Evolutionary conservation across 2,329 filamentous ascomycete species (phyloP), one percentile per base, ranked within the genome.

Genomic region (Lasiodiplodia gonubiensis): DNA sequence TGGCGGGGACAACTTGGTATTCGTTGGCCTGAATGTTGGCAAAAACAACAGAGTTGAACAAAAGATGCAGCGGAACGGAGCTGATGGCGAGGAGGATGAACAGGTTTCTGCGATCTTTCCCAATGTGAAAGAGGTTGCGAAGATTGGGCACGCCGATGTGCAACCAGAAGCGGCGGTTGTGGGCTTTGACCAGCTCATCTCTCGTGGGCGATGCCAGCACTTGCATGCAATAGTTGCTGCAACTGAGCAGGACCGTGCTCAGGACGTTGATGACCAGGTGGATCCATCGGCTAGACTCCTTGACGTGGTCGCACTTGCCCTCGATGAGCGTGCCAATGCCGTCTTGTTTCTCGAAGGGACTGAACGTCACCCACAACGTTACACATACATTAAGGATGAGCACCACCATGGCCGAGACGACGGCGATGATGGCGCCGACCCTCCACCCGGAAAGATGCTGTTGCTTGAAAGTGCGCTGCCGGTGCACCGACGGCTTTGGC

Each of bases 161-260:
- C 0, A 86, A 72, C 79, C 80, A 82, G 18, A 70, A 74, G 1
- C 77, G 73, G 55, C 72, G 69, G 0, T 69, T 60, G 73, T 88
- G 86, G 0, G 83, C 84, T 16, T 69, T 70, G 57, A 87, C 81
- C 12, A 87, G 72, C 49, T 87, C 83, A 10, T 71, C 68, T 27
- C 86, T 74, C 0, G 82, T 86, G 0, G 86, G 85, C 0, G 84
- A 80, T 14, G 75, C 80, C 14, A 88, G 73, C 23, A 81, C 77
- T 68, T 87, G 85, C 82, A 86, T 86, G 66, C 78, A 81, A 68
- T 83, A 85, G 70, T 85, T 85, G 48, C 80, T 83, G 39, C 7
- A 35, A 16, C 67, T 49, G 23, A 55, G 51, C 6, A 68, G 27
- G n/a, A 68, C 21, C 27, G 39, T 66, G n/a, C 63, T 64, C 8